Evolutionary conservation across 306 rosid genomes (phyloP), one percentile per base, ranked within the genome.

Genomic region (Castanea sativa): DNA sequence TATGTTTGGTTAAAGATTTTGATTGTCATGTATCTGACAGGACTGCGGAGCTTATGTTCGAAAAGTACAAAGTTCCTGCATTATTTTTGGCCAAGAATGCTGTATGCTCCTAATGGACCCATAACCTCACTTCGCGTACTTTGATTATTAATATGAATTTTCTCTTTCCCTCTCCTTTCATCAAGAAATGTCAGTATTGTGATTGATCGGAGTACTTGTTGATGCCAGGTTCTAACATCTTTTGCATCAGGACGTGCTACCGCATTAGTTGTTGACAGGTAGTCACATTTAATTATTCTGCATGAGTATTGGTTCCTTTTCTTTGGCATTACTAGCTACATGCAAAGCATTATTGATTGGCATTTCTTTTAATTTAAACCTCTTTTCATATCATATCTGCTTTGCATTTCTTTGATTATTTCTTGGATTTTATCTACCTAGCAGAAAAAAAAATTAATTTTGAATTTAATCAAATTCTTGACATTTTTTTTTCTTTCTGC

Each of bases 171-270:
- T 78, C 75, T 68, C 20, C 23, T 60, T 72, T 69, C 11, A 32
- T 57, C 18, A 20, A 19, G 59, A 32, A 49, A 33, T 68, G 16
- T 55, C 57, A 21, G 35, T 73, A 21, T 55, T 32, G 55, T 49
- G 57, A 60, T 73, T 83, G 55, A 81, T 78, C 25, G 51, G 69
- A 38, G n/a, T 69, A 25, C 75, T 78, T 55, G 35, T 11, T 77
- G 35, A 83, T 49, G 55, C 80, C 86, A 95, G 98, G 98, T 95
- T 87, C 90, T 95, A 83, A 93, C 99, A 23, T 93, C 99, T 52
- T 95, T 95, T 83, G 99, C 99, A 60, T 93, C 99, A 74, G 99
- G 99, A 52, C 99, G 99, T 81, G 98, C 99, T 79, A 95, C 99
- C 0, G 89, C 99, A 53, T 86, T 95, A 61, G 98, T 95, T 83